Evolutionary conservation across 208 protist species (phyloP), one percentile per base, ranked within the genome.

Genomic region (Crithidia fasciculata): DNA sequence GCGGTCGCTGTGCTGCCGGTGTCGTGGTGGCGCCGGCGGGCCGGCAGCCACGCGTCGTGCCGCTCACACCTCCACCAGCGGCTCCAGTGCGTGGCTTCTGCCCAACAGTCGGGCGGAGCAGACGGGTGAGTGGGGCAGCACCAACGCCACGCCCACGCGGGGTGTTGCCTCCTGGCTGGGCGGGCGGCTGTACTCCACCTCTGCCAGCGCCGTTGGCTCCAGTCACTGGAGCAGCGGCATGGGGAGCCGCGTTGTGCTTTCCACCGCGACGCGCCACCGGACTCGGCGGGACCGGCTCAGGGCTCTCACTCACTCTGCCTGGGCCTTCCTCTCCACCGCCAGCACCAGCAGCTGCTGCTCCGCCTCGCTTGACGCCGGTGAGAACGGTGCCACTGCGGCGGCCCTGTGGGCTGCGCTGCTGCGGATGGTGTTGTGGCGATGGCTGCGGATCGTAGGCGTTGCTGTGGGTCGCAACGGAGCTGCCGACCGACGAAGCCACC

Each of bases 201-300:
- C 37, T 57, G 8, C 9, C 3, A 50, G 40, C 37, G 13, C 9
- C n/a, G 53, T 7, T n/a, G 9, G 4, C 44, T 3, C 53, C 9
- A 6, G 5, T 10, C 5, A 13, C 19, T 4, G 18, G n/a, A 5
- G 47, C 47, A 18, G 44, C 43, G 9, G n/a, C 69, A 19, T 10
- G 6, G 16, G 53, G 36, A 13, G 55, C 16, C 0, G 8, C 6
- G 40, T 19, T 18, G 28, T 28, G 57, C 41, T 64, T 41, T 2
- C 62, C 39, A 13, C 41, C 56, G 8, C 67, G 66, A 41, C 45
- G 65, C 12, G 44, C 55, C 43, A 12, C 9, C 0, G 67, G 74
- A 8, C 66, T 73, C 18, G 74, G 74, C 19, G 67, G 74, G 13
- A 19, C 28, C 2, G 74, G 74, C 67, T 79, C 74, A 8, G 74